Base-by-base conservation (phyloP, 2,329 filamentous ascomycete genomes). In the Daldinia sp. region DNA sequence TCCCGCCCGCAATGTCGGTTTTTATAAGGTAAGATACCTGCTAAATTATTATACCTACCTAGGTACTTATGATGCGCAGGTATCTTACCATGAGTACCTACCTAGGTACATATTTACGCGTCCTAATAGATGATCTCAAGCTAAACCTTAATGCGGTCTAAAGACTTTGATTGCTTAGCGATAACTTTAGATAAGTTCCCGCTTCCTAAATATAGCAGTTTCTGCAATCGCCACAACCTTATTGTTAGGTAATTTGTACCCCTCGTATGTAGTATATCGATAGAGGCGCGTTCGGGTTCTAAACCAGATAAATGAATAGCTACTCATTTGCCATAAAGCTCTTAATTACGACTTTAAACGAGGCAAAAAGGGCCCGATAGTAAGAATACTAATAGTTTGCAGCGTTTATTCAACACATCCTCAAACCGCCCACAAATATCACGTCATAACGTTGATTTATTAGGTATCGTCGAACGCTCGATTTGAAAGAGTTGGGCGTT, bases 111-210 rank as follows among this genome's bases (percentile, higher is more conserved):
- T 39, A 15, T 39, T 39, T 15, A 28, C 26, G 15, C 44, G 23
- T 23, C 20, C 28, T 39, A 13, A 12, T 13, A 13, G 13, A 46
- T 7, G 20, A 46, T 46, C 44, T 46, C 5, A 10, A 23, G 26
- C 26, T 28, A 9, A 28, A 48, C 44, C 23, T 44, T 44, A 44
- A 23, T 44, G 5, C 10, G 10, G 41, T 5, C 20, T 33, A 33
- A 33, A 13, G 13, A 39, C 35, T 13, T 39, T 39, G 12, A 15
- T 39, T 42, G 5, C n/a, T 6, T 20, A 9, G 1, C 1, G 46
- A 51, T 51, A 51, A 51, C 46, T 51, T 51, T 51, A 51, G 46
- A 51, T 51, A 51, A 51, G 46, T 33, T 30, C 15, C 46, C 46
- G 46, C 12, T 18, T 33, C 26, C n/a, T 51, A 51, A 51, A 51